Base-by-base conservation (phyloP, 2,329 filamentous ascomycete genomes). In the Neofusicoccum kwambonambiense region DNA sequence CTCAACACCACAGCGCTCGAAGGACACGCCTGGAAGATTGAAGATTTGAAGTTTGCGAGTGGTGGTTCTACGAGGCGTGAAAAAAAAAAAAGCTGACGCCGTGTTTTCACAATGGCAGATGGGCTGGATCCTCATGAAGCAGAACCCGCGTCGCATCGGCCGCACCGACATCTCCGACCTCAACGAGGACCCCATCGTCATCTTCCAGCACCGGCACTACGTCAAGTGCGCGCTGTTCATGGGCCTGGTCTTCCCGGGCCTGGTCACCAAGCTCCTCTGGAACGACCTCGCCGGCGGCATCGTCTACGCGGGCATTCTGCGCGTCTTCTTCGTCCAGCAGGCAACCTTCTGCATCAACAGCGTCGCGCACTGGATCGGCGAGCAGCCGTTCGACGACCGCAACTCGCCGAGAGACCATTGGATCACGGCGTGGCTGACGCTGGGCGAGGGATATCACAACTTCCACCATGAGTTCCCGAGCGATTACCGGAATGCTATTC, bases 381-480 rank as follows among this genome's bases (percentile, higher is more conserved):
- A 96, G 72, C 92, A 96, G 82, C 92, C 92, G 67, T 96, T 96
- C 76, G 92, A 96, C 72, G 92, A 96, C 85, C 90, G 91, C 79
- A 94, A 96, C 87, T 93, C 90, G 67, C 92, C 92, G 68, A 89
- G 92, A 77, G 92, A 96, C 74, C 91, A 96, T 79, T 86, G 94
- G 75, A 87, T 96, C 79, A 96, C 92, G 45, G 92, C 92, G 50
- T 81, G 96, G 17, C 89, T 92, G 71, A 96, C 92, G 49, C 89
- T 96, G 22, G 92, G 92, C 56, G 92, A 93, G 80, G 92, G 92
- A 35, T 96, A 96, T 82, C 92, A 96, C 86, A 96, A 96, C 85
- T 96, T 96, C 86, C 92, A 96, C 81, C 92, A 96, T 84, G 92
- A 96, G 79, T 96, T 96, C 81, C 92, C 92, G 63, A 94, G 91